phyloP scores from a whole-genome alignment of 2,329 filamentous ascomycete genomes.

The Colletotrichum australisinense region DNA sequence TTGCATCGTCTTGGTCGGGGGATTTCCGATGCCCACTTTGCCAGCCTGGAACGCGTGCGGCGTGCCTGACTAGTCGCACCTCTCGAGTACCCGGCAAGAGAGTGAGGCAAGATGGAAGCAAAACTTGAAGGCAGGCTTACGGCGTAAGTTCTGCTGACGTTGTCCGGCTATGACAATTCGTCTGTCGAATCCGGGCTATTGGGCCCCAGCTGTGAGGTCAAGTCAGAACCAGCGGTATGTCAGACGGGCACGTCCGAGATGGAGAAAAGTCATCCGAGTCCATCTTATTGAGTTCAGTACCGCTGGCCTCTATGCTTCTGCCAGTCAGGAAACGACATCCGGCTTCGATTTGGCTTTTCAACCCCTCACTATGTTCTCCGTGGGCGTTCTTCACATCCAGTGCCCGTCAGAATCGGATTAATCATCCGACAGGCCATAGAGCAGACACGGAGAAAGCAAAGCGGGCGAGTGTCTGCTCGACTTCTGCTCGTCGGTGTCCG shows the following conservation, averaged over 20 bases:
- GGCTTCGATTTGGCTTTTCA: constrained; percentile 3
- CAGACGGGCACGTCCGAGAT: constrained; percentile 10
- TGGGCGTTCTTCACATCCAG: background rate
- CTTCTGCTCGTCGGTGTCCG: constrained; percentile 1
- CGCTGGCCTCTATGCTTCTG: background rate
- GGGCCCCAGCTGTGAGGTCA: constrained; percentile 16
- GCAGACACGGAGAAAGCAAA: constrained; percentile 1
- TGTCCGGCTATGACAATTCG: background rate
- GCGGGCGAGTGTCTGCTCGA: constrained; percentile 1
- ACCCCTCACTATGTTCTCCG: background rate
- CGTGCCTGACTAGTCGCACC: background rate
- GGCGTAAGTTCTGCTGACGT: background rate
- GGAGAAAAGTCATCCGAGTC: background rate
- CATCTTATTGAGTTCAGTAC: background rate
- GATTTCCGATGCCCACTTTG: background rate
- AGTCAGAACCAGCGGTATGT: background rate
- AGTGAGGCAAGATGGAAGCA: background rate
- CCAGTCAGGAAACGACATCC: constrained; percentile 8
- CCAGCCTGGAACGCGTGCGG: background rate
- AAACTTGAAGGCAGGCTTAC: background rate
- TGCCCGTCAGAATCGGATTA: background rate
- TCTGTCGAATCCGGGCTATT: constrained; percentile 7
- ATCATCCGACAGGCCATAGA: background rate
- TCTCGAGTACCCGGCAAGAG: background rate
- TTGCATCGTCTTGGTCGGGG: constrained; percentile 6